Base-by-base conservation (phyloP, 139 green algal species). In the Eudorina sp. region DNA sequence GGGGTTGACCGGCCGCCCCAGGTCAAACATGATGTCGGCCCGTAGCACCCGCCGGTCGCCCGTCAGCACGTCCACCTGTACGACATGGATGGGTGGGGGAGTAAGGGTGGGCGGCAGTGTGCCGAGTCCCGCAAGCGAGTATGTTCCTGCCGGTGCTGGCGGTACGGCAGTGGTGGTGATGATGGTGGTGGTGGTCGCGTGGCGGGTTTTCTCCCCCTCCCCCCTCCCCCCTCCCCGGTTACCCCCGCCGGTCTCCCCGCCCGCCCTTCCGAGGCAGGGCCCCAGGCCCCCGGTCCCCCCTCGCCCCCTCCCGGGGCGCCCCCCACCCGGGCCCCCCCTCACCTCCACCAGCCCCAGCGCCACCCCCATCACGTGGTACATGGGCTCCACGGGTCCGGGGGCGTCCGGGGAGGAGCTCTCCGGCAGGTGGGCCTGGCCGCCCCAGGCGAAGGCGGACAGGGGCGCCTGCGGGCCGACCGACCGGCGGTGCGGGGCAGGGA, bases 1-100 rank as follows among this genome's bases (percentile, higher is more conserved):
- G 4, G 94, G 93, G 89, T 96, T 96, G 48, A 96, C 53, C 58
- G 79, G 90, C 11, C 88, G 55, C 58, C 69, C 53, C n/a, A 80
- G 86, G 79, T 96, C 94, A 51, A 94, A 92, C 41, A 94, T 69
- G 13, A 96, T 74, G 79, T 96, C 94, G 5, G 74, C 53, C 1
- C 88, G 90, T 41, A 93, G 91, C 77, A 96, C 78, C 1, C 75
- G 84, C 68, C 88, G 80, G 70, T 95, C 94, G 41, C 94, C 94
- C 13, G 93, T 96, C 60, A 96, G 89, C 79, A 94, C 74, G 51
- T 96, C 89, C 31, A 90, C 73, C 78, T 85, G 36, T n/a, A 2
- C 18, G 69, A 13, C 8, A 9, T 7, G 64, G 13, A 46, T n/a
- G n/a, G 64, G 29, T 45, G 29, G 68, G 68, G 36, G 18, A 18